Evolutionary conservation across 148 eudicot species (phyloP), one percentile per base, ranked within the genome.

Genomic region (Camellia granthamiana): DNA sequence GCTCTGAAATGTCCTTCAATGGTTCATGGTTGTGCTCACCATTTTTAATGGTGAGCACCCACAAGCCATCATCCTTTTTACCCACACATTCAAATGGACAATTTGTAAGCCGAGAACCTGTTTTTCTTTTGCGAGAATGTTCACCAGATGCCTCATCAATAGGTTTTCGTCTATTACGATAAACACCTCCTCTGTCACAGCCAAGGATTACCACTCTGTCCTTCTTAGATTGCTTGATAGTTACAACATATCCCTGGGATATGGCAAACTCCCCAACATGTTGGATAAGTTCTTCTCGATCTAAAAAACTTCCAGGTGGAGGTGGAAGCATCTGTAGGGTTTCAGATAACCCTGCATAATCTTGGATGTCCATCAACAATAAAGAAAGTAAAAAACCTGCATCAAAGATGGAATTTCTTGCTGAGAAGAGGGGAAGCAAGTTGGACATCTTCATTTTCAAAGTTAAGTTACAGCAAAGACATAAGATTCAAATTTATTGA

Each of bases 1-100:
- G 97, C 77, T 92, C 91, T 1, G 90, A 78, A 18, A 92, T 80
- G 77, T 92, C 92, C 83, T 77, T 89, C 80, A 92, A 74, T n/a
- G 97, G 89, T 85, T 90, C 94, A 70, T 90, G 97, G 80, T 92
- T 90, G 80, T 92, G 97, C 7, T 82, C 69, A 62, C 91, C 97
- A 80, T 90, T 84, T 82, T 86, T 92, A 77, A 89, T 81, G 14
- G 75, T 83, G 38, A 92, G 86, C 55, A 83, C 84, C 97, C 97
- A 92, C 72, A 89, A 80, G 2, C 87, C 90, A 16, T 86, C 89
- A 58, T 88, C 90, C 78, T 82, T 88, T 86, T 86, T 92, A 77
- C 94, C 97, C 66, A 87, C 81, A 47, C 89, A 85, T 82, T 89
- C 90, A 70, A 92, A 92, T 14, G 92, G 94, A 79, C 97, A 92